phyloP scores from a whole-genome alignment of 2,329 filamentous ascomycete genomes.

The Neofusicoccum cordaticola region DNA sequence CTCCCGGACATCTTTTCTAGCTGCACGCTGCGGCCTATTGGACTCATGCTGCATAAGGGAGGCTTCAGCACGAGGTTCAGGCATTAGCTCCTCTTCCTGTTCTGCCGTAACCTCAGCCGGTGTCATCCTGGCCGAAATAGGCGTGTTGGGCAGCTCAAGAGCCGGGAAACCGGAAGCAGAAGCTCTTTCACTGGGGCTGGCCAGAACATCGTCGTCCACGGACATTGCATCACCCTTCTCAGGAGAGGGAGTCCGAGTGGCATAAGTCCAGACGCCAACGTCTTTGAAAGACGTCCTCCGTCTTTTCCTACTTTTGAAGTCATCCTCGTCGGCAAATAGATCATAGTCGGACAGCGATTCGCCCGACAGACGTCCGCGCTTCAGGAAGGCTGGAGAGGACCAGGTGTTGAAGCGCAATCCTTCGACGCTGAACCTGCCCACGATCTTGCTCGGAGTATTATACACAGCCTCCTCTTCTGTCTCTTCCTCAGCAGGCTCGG shows the following conservation, averaged over 20 bases:
- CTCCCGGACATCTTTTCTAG: neutral
- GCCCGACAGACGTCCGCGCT: conserved; percentile 63
- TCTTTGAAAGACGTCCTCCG: conserved; percentile 67
- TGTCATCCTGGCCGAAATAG: neutral
- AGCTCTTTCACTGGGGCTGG: neutral
- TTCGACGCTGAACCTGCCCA: conserved; percentile 8
- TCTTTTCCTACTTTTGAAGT: conserved; percentile 64
- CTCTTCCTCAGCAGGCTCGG: neutral
- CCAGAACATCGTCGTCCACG: neutral
- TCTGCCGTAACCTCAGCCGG: neutral
- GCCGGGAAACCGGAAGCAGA: neutral
- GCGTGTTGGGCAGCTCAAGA: neutral
- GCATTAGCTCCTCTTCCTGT: neutral
- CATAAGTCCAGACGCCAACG: conserved; percentile 71
- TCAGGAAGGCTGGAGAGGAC: conserved; percentile 77
- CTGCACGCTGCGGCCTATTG: neutral
- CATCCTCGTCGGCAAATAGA: conserved; percentile 66
- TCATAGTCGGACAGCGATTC: conserved; percentile 66
- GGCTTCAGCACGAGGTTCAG: neutral
- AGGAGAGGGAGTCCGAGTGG: conserved; percentile 69
- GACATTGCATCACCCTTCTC: conserved; percentile 46
- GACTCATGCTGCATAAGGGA: neutral
- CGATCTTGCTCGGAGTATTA: conserved; percentile 9
- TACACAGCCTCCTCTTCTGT: neutral
- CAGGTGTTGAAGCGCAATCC: conserved; percentile 51